These are phyloP conservation scores for Tolypocladium sp. DNA, from an alignment of 2,329 filamentous ascomycete species.

Conservation along the genomic window DNA sequence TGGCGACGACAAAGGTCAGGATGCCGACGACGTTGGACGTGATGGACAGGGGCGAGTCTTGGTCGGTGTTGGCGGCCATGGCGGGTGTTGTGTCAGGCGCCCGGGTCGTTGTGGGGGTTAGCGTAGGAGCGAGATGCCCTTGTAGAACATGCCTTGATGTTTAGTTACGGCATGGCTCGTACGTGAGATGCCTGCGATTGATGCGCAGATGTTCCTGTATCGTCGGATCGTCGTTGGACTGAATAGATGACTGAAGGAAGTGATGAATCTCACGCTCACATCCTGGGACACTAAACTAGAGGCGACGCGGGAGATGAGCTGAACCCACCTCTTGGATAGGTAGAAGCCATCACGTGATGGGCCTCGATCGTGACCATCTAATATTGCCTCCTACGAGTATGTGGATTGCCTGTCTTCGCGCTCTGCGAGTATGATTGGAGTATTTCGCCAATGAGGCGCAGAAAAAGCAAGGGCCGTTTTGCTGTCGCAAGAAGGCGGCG, in stretches of 20 bases:
- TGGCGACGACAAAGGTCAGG: conserved; percentile 37
- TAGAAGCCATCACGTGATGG: neutral
- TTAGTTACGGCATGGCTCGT: neutral
- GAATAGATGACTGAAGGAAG: neutral
- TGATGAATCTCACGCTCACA: neutral
- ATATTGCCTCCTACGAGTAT: neutral
- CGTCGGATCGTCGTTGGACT: too few species aligned
- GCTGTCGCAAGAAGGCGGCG: too few species aligned
- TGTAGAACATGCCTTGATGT: neutral
- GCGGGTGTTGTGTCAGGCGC: neutral
- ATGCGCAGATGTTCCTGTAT: too few species aligned
- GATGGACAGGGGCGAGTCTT: conserved; percentile 35
- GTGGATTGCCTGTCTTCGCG: too few species aligned
- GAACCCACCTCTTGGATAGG: neutral
- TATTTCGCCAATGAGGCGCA: neutral
- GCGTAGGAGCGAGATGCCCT: neutral
- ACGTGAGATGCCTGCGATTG: neutral
- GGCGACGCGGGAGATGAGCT: neutral
- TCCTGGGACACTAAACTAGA: neutral
- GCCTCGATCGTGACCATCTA: neutral
- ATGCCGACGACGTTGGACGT: conserved; percentile 34
- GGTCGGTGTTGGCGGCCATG: conserved; percentile 15
- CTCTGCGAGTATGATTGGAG: neutral
- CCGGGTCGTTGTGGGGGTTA: neutral
- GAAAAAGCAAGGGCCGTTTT: neutral